These are phyloP conservation scores for Aureobasidium uvarum DNA, from an alignment of 2,329 filamentous ascomycete species.

Conservation along the genomic window DNA sequence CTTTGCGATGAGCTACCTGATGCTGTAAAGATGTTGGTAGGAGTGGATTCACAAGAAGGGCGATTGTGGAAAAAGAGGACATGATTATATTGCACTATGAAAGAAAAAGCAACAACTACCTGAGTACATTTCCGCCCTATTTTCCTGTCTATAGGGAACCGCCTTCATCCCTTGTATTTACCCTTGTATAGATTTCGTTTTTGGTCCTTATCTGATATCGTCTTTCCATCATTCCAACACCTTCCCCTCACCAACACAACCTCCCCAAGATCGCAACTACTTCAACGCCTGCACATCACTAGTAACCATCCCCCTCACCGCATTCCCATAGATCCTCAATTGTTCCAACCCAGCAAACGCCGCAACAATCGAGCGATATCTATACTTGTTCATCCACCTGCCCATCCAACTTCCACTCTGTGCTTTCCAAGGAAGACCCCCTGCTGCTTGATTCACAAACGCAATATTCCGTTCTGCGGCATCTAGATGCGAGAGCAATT, in stretches of 20 bases:
- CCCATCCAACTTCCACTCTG: neutral
- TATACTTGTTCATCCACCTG: neutral
- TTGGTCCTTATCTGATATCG: neutral
- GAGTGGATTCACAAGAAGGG: no score
- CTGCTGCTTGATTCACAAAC: neutral
- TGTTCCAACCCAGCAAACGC: neutral
- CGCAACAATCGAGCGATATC: neutral
- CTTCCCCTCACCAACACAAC: neutral
- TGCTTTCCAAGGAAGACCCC: neutral
- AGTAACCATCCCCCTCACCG: neutral
- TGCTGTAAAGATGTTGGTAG: neutral
- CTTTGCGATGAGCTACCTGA: slow-evolving; percentile 51
- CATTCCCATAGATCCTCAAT: neutral
- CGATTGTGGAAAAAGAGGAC: neutral
- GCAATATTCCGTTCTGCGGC: neutral
- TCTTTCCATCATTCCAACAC: neutral
- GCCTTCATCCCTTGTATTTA: neutral
- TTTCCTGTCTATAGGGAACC: neutral
- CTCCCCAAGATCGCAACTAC: neutral
- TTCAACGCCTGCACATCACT: neutral
- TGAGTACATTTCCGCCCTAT: neutral
- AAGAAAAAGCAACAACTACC: slow-evolving; percentile 11
- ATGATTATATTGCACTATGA: slow-evolving; percentile 1
- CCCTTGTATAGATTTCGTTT: neutral
- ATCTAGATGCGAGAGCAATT: neutral